These are phyloP conservation scores for Solanum pinnatisectum DNA, from an alignment of 257 asterid species.

Conservation along the genomic window DNA sequence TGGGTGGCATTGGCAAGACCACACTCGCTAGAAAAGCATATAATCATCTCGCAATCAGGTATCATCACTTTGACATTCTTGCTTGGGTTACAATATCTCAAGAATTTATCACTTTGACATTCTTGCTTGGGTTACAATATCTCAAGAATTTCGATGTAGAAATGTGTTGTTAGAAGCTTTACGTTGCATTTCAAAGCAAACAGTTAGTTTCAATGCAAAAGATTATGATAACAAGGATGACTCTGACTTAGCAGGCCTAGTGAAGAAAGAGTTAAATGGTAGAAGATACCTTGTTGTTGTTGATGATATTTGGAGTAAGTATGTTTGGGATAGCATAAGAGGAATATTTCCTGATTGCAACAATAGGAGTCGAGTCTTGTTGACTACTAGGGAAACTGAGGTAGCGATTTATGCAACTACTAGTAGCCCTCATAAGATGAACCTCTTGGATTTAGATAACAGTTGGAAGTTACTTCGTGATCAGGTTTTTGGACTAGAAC, in stretches of 20 bases:
- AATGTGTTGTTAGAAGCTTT: background rate
- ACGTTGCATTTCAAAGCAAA: background rate
- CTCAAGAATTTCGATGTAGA: background rate
- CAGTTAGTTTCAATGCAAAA: background rate
- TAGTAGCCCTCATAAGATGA: background rate
- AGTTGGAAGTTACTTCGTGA: background rate
- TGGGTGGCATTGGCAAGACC: background rate
- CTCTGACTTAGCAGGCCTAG: background rate
- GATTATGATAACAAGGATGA: background rate
- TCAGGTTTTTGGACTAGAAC: background rate
- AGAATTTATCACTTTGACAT: background rate
- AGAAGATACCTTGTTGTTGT: background rate
- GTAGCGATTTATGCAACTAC: background rate
- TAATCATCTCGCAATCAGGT: background rate
- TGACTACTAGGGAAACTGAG: background rate
- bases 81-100: background rate
- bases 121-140: background rate
- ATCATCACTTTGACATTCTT: background rate
- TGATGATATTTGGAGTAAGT: background rate
- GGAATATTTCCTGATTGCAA: background rate
- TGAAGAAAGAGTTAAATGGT: background rate
- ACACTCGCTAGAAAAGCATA: background rate
- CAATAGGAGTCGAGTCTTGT: background rate
- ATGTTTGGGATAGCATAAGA: background rate
- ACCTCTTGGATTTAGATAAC: background rate